These are phyloP conservation scores for Truncatella angustata DNA, from an alignment of 2,329 filamentous ascomycete genomes.

Conservation along the genomic window DNA sequence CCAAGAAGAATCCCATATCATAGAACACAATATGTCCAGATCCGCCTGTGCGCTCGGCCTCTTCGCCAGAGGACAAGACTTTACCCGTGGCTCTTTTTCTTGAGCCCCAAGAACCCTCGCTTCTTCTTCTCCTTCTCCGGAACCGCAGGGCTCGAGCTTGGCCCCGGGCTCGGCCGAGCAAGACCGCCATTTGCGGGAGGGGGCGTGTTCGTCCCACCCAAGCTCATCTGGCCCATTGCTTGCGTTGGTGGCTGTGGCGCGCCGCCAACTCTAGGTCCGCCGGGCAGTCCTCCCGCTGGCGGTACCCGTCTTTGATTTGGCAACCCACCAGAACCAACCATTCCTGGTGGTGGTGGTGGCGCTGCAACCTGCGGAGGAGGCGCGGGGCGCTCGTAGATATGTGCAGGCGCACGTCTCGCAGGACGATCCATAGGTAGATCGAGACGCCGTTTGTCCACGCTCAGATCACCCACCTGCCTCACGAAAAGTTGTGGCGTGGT, in stretches of 20 bases:
- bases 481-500: conserved; percentile 80
- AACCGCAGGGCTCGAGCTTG: conserved; percentile 44
- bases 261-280: conserved; percentile 28
- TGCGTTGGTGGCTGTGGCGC: conserved; percentile 46
- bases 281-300: conserved; percentile 31
- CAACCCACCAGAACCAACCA: conserved; percentile 25
- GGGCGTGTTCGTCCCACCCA: conserved; percentile 29
- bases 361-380: conserved; percentile 41
- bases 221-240: conserved; percentile 54
- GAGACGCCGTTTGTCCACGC: conserved; percentile 70
- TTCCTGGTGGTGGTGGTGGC: conserved; percentile 22
- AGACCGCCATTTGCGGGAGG: conserved; percentile 23
- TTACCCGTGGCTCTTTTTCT: conserved; percentile 40
- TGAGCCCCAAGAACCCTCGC: conserved; percentile 56
- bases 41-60: too few relatives aligned
- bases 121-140: conserved; percentile 59
- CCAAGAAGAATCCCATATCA: too few relatives aligned
- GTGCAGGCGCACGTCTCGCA: conserved; percentile 76
- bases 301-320: conserved; percentile 26
- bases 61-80: background rate
- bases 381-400: conserved; percentile 74
- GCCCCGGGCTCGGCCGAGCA: conserved; percentile 15
- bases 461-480: conserved; percentile 78
- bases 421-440: conserved; percentile 80
- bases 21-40: too few relatives aligned